Base-by-base conservation (phyloP, 129 eudicot genomes). In the Flaveria trinervia region DNA sequence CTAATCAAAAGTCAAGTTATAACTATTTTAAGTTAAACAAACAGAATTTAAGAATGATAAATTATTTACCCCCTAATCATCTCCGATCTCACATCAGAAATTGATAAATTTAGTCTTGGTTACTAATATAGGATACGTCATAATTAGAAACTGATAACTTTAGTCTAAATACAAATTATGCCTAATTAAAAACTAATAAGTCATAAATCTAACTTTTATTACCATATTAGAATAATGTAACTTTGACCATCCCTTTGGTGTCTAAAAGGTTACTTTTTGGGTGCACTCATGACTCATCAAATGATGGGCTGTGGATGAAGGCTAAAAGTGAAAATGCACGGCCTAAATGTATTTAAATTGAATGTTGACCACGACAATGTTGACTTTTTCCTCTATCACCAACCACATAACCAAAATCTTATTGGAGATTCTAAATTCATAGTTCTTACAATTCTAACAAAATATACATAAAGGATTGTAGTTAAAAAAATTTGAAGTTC, bases 191-290 rank as follows among this genome's bases (percentile, higher is more conserved):
- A 18, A 55, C 3, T 18, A 17, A 55, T 55, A 18, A 30, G 36
- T 3, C 36, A 30, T 30, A 30, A 30, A 30, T 30, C 36, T 30
- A 30, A 30, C 36, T 30, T 55, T 55, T 55, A 18, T 20, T 2
- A 55, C 26, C 62, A 18, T 55, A 25, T 7, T 55, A 1, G 3
- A 55, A 55, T 55, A 55, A 18, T 55, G 13, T 39, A 55, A 57
- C 57, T 73, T 73, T 73, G 78, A 72, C 68, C 41, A 60, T 9
- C 65, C 57, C 23, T 20, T 74, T 25, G 18, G 41, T n/a, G 50
- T 44, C 15, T 39, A 73, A 74, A 41, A 59, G 70, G 39, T 73
- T 20, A 57, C 78, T 22, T 43, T 74, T 22, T 6, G 9, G 45
- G 78, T 73, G 55, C 57, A 15, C 48, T 14, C 10, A 14, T 74